Base-by-base conservation (phyloP, 805 yeast genomes). In the Ogataea philodendri region DNA sequence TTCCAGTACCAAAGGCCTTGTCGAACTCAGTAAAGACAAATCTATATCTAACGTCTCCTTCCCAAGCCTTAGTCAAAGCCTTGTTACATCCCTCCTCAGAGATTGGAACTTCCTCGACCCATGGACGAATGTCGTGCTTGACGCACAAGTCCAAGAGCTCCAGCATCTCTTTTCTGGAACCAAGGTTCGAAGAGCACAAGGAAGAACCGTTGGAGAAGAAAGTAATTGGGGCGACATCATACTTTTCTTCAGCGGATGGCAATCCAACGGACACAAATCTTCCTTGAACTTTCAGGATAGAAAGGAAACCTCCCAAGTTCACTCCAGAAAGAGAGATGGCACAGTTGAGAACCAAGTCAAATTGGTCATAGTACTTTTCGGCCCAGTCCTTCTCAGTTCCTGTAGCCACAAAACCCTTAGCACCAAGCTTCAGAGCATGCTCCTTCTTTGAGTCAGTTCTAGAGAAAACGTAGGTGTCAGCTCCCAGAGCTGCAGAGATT, bases 11-110 rank as follows among this genome's bases (percentile, higher is more conserved):
- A 35, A 70, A 71, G 6, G 67, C 72, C 52, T 70, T 62, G 52
- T 63, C 66, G 52, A 60, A 72, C 23, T 68, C 69, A 32, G 75
- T 71, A 43, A 72, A 66, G 15, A 68, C 70, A 45, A 69, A 68
- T 65, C 78, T 68, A 52, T 70, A 72, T 56, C 75, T 69, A 26
- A 69, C 70, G 41, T 72, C 75, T 49, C 74, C 74, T 7, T 62
- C 47, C 51, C 66, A 58, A 35, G 70, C 67, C 54, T 69, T 69
- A 31, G 67, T 60, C 59, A 72, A 64, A 7, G 69, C 75, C 21
- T 47, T 49, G 21, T 62, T 55, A 40, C 69, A 65, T 39, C 64
- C 65, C 32, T 54, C 63, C 48, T 65, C 75, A 29, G 64, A 54
- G 35, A 72, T 64, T 27, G 73, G 76, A 31, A 72, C 54, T 37